Evolutionary conservation across 1,284 basidiomycete genomes (phyloP).

Genomic region (Heterobasidion occidentale): DNA sequence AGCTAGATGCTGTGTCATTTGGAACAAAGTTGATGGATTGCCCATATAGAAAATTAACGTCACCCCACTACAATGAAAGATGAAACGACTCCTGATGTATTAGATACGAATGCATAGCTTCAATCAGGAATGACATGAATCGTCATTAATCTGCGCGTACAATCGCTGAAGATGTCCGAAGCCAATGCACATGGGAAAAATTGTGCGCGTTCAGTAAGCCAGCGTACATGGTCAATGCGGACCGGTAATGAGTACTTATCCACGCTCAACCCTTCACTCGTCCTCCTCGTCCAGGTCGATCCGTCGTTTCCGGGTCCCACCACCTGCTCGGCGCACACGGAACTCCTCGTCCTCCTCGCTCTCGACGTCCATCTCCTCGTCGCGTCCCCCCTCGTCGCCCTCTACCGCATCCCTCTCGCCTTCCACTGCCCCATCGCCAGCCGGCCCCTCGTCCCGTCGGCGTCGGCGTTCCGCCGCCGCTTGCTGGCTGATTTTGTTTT

Average conservation of each 20-base stretch:
- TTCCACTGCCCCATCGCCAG: neutral
- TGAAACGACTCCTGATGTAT: too few species aligned
- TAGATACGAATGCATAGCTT: too few species aligned
- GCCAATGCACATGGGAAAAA: neutral
- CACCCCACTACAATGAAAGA: too few species aligned
- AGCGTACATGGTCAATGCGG: neutral
- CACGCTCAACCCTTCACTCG: slow-evolving; percentile 26
- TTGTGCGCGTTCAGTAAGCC: neutral
- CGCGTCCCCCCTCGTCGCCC: slow-evolving; percentile 24
- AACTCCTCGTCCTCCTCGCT: slow-evolving; percentile 70
- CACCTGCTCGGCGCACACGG: slow-evolving; percentile 44
- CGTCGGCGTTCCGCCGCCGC: too few species aligned
- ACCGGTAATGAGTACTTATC: neutral
- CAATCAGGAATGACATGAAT: too few species aligned
- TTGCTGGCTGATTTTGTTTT: slow-evolving; percentile 46
- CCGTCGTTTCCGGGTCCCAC: slow-evolving; percentile 44
- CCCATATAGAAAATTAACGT: too few species aligned
- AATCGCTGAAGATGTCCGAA: too few species aligned
- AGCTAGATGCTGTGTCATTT: neutral
- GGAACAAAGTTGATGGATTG: neutral
- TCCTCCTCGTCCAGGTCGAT: slow-evolving; percentile 54
- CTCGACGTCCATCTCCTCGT: slow-evolving; percentile 61
- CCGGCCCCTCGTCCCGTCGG: too few species aligned
- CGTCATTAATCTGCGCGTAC: too few species aligned
- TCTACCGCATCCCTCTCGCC: slow-evolving; percentile 26